phyloP scores from a whole-genome alignment of 495 filamentous ascomycete genomes.

The Hypoxylon fragiforme region DNA sequence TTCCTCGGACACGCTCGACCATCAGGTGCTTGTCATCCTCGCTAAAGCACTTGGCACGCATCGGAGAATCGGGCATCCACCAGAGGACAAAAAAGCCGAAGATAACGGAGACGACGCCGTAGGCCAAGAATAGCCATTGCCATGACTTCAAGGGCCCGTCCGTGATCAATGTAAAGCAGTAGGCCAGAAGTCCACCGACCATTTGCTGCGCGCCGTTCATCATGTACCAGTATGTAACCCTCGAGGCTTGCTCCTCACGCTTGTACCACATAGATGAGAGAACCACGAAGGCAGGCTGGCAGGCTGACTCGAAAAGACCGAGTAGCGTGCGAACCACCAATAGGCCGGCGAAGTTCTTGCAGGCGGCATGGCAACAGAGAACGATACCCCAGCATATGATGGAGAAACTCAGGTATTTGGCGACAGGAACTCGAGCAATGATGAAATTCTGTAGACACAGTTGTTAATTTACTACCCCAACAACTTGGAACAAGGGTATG shows the following conservation, averaged over 20 bases:
- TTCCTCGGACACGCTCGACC: conserved; percentile 60
- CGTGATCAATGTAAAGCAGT: conserved; percentile 57
- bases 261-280: conserved; percentile 76
- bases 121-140: conserved; percentile 57
- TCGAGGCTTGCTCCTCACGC: conserved; percentile 65
- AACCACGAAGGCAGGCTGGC: conserved; percentile 63
- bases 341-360: conserved; percentile 59
- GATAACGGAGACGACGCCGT: conserved; percentile 56
- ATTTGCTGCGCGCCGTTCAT: conserved; percentile 64
- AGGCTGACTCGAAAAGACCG: conserved; percentile 70
- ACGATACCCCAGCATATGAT: conserved; percentile 62
- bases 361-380: conserved; percentile 62
- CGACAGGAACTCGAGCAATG: conserved; percentile 54
- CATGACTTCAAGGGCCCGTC: conserved; percentile 51
- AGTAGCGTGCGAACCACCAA: conserved; percentile 62
- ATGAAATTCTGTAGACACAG: conserved; percentile 48
- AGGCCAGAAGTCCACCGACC: conserved; percentile 59
- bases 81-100: conserved; percentile 62
- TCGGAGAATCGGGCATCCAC: conserved; percentile 65
- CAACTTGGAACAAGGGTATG: background rate
- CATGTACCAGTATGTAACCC: conserved; percentile 74
- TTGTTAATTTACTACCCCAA: conserved; percentile 10
- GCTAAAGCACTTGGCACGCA: conserved; percentile 61
- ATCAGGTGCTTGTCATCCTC: conserved; percentile 61
- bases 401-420: conserved; percentile 62